These are phyloP conservation scores for Omphalotus guepiniiformis DNA, from an alignment of 768 basidiomycete genomes.

Conservation along the genomic window DNA sequence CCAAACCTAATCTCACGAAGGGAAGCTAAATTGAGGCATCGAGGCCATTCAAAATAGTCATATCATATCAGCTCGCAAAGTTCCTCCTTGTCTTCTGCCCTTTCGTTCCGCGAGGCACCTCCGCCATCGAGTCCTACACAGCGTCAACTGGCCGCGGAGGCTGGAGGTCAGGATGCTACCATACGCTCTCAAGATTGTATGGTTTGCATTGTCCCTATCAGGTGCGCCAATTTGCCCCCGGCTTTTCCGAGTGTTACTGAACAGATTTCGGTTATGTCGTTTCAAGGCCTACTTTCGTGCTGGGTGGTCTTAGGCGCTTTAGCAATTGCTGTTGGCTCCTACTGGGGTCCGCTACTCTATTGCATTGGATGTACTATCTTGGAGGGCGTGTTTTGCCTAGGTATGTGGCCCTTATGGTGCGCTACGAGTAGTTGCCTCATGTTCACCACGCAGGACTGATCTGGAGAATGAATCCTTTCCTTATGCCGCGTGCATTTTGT, in stretches of 20 bases:
- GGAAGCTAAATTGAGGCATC: too few relatives aligned
- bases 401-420: conserved; percentile 25
- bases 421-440: conserved; percentile 3
- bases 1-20: too few relatives aligned
- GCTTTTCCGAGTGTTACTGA: not conserved
- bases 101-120: too few relatives aligned
- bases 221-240: conserved; percentile 31
- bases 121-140: not conserved
- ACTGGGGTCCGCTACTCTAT: conserved; percentile 49
- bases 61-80: too few relatives aligned
- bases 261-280: not conserved
- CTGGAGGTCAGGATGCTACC: conserved; percentile 44
- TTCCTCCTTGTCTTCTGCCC: too few relatives aligned
- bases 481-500: conserved; percentile 59
- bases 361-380: conserved; percentile 45
- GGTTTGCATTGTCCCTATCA: conserved; percentile 54
- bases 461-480: conserved; percentile 57
- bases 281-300: conserved; percentile 45
- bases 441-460: conserved; percentile 46
- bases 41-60: too few relatives aligned
- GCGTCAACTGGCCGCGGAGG: conserved; percentile 4
- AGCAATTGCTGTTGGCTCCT: conserved; percentile 35
- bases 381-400: conserved; percentile 56
- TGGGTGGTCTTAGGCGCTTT: conserved; percentile 46
- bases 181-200: conserved; percentile 50